phyloP scores from a whole-genome alignment of 2,329 filamentous ascomycete genomes.

The Penicillium sp. region DNA sequence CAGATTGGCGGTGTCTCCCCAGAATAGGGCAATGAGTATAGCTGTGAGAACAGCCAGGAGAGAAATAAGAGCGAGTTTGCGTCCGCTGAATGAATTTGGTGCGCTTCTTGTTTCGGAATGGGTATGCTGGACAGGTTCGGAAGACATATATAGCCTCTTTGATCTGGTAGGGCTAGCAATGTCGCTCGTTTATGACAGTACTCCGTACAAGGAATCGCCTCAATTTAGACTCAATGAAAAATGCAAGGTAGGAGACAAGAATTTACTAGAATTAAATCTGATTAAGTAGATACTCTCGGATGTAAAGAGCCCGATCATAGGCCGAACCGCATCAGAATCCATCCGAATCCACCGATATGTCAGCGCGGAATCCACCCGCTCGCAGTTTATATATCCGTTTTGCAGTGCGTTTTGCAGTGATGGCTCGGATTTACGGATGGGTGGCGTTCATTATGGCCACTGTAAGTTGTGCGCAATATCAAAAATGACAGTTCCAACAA shows the following conservation, averaged over 20 bases:
- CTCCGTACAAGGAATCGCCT: background rate
- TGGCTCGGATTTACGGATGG: conserved; percentile 12
- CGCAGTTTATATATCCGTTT: background rate
- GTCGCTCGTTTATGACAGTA: background rate
- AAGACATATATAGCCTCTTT: conserved; percentile 25
- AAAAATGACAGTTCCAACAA: background rate
- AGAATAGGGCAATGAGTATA: conserved; percentile 19
- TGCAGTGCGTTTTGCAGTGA: background rate
- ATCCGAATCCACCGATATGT: conserved; percentile 9
- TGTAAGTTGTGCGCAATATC: background rate
- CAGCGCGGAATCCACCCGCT: conserved; percentile 28
- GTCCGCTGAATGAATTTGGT: background rate
- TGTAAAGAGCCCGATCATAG: conserved; percentile 16
- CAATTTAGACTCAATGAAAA: background rate
- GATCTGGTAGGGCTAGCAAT: background rate
- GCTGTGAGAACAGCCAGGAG: conserved; percentile 22
- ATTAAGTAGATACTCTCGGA: conserved; percentile 7
- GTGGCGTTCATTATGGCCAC: background rate
- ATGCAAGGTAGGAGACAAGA: background rate
- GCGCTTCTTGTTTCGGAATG: background rate
- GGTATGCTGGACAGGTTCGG: conserved; percentile 9
- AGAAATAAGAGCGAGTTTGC: conserved; percentile 17
- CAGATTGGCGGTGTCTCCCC: conserved; percentile 29
- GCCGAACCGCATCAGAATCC: conserved; percentile 12
- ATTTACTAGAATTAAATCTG: background rate